Conservation (phyloP, 2,329 filamentous ascomycete species). For the Aspergillus pseudoviridinutans region DNA sequence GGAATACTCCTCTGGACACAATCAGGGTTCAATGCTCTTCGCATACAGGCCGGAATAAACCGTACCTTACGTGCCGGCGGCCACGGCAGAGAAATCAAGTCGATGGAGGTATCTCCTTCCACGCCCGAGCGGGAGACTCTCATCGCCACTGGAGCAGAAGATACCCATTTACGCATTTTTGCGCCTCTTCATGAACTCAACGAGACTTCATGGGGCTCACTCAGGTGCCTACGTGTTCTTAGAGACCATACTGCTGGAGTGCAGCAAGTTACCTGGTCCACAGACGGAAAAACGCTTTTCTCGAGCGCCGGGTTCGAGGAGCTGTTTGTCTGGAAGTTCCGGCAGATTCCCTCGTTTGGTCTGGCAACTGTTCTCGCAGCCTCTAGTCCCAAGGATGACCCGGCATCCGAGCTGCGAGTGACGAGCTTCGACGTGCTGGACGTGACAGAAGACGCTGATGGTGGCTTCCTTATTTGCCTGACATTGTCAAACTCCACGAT, state of each 20-base stretch:
- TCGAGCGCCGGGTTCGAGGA: constrained; percentile 87
- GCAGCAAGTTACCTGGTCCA: constrained; percentile 73
- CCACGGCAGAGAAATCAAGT: constrained; percentile 84
- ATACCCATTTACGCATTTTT: constrained; percentile 71
- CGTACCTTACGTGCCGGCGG: constrained; percentile 60
- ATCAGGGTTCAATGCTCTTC: constrained; percentile 53
- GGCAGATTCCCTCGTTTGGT: constrained; percentile 49
- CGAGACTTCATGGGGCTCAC: constrained; percentile 20
- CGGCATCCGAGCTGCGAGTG: constrained; percentile 68
- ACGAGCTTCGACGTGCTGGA: constrained; percentile 67
- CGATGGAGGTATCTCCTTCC: constrained; percentile 47
- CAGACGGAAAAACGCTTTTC: constrained; percentile 65
- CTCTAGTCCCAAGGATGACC: constrained; percentile 45
- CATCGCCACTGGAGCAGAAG: constrained; percentile 66
- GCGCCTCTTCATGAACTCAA: constrained; percentile 14
- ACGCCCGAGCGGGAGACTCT: constrained; percentile 27
- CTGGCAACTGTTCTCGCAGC: constrained; percentile 53
- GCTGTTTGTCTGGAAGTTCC: constrained; percentile 77
- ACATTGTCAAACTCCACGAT: constrained; percentile 81
- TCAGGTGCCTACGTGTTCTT: constrained; percentile 59
- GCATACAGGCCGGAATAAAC: constrained; percentile 40
- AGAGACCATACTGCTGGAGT: constrained; percentile 79
- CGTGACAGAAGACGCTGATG: constrained; percentile 19
- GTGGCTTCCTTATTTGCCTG: constrained; percentile 60
- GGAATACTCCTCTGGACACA: constrained; percentile 72